Conservation (phyloP, 106 monocot species). For the Apostasia ramifera region DNA sequence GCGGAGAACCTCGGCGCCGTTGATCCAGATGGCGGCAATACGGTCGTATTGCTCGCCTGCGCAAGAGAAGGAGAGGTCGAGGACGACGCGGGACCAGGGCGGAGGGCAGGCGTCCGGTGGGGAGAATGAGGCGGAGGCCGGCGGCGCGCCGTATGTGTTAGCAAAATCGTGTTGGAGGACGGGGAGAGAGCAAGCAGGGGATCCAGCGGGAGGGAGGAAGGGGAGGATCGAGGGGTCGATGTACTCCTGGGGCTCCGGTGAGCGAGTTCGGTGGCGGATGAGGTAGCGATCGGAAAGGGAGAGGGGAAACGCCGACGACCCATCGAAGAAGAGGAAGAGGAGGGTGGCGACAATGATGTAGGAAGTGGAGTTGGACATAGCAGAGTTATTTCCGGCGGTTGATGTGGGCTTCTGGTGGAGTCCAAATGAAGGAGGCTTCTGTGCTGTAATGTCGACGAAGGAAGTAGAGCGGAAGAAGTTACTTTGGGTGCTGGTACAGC, state of each 20-base stretch:
- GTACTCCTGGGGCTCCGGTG: conserved; percentile 32
- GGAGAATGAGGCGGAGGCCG: conserved; percentile 26
- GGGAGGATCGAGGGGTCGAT: conserved; percentile 50
- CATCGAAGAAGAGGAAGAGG: background rate
- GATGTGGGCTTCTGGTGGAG: background rate
- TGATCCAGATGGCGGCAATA: conserved; percentile 74
- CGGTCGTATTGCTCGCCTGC: conserved; percentile 79
- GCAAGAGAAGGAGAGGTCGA: conserved; percentile 48
- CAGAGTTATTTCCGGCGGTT: background rate
- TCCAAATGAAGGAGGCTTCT: background rate
- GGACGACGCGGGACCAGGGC: conserved; percentile 37
- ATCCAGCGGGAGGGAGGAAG: conserved; percentile 15
- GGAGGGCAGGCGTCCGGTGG: conserved; percentile 25
- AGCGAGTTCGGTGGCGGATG: background rate
- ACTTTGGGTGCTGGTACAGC: background rate
- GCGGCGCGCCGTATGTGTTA: conserved; percentile 54
- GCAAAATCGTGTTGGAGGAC: conserved; percentile 59
- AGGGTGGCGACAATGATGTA: background rate
- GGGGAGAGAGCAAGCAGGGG: conserved; percentile 35
- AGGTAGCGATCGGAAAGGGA: conserved; percentile 9
- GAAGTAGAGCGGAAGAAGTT: background rate
- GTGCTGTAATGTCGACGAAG: background rate
- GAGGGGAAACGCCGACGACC: background rate
- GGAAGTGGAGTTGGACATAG: background rate
- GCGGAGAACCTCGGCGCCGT: conserved; percentile 68